Evolutionary conservation across 495 filamentous ascomycete species (phyloP).

Genomic region (Penicillium mononematosum): DNA sequence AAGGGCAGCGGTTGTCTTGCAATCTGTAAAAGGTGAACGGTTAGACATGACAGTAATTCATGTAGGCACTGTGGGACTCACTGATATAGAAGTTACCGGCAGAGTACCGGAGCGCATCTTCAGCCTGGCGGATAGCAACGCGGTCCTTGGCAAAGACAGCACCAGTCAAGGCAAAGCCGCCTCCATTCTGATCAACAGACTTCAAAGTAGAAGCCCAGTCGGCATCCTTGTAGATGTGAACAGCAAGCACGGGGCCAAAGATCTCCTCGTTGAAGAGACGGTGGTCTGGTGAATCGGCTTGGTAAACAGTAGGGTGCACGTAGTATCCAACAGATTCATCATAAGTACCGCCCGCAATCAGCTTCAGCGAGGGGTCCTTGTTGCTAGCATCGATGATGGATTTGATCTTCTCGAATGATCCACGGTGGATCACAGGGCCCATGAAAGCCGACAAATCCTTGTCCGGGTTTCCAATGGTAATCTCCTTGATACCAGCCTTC

Average conservation of each 20-base stretch:
- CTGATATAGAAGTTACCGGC: slow-evolving; percentile 87
- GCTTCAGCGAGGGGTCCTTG: slow-evolving; percentile 59
- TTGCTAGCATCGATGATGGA: slow-evolving; percentile 66
- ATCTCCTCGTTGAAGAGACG: slow-evolving; percentile 68
- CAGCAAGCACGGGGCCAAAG: slow-evolving; percentile 70
- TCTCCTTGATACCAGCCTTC: slow-evolving; percentile 37
- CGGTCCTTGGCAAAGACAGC: slow-evolving; percentile 74
- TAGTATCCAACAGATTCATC: slow-evolving; percentile 69
- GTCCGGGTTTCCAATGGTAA: slow-evolving; percentile 59
- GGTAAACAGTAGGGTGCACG: slow-evolving; percentile 71
- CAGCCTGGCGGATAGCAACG: slow-evolving; percentile 62
- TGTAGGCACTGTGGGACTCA: slow-evolving; percentile 21
- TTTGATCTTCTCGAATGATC: slow-evolving; percentile 68
- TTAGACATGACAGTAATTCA: neutral
- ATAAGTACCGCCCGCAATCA: slow-evolving; percentile 67
- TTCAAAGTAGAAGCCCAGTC: slow-evolving; percentile 54
- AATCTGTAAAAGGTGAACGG: slow-evolving; percentile 42
- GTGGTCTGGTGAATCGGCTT: slow-evolving; percentile 59
- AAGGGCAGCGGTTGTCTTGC: slow-evolving; percentile 78
- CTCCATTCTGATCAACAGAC: slow-evolving; percentile 55
- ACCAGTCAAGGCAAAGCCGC: slow-evolving; percentile 73
- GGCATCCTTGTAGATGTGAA: slow-evolving; percentile 70
- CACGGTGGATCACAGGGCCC: slow-evolving; percentile 74
- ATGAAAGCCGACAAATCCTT: slow-evolving; percentile 63
- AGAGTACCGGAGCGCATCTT: slow-evolving; percentile 70